A percentile compares a stretch with the other conserved stretches of the same genome.
Evolutionary conservation across 1,284 basidiomycete genomes (phyloP).

Genomic region (Cutaneotrichosporon cavernicola): DNA sequence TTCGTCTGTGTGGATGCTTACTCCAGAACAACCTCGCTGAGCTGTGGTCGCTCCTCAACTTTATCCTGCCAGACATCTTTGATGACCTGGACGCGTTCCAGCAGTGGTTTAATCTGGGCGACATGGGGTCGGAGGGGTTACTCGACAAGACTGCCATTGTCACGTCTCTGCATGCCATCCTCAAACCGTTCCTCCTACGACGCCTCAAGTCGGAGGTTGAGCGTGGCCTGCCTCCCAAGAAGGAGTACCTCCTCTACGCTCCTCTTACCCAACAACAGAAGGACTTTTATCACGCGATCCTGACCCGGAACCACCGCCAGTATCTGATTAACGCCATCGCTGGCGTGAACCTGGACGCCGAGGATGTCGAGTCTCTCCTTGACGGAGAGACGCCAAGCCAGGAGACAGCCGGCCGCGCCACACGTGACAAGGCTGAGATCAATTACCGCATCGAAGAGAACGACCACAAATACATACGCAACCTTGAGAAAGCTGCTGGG

Average conservation of each 20-base stretch:
- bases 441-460: constrained; percentile 60
- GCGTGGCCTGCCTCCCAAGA: constrained; percentile 73
- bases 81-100: constrained; percentile 86
- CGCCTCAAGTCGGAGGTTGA: constrained; percentile 91
- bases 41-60: constrained; percentile 92
- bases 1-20: neutral
- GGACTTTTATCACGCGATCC: constrained; percentile 76
- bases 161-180: constrained; percentile 78
- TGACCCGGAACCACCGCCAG: constrained; percentile 65
- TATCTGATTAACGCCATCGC: constrained; percentile 60
- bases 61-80: constrained; percentile 89
- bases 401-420: constrained; percentile 24
- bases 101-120: constrained; percentile 67
- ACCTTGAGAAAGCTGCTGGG: constrained; percentile 57
- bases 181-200: constrained; percentile 92
- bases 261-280: constrained; percentile 79
- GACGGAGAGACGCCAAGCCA: constrained; percentile 28
- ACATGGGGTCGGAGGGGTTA: constrained; percentile 53
- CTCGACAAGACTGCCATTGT: constrained; percentile 65
- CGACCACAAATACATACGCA: constrained; percentile 68
- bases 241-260: constrained; percentile 92
- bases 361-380: neutral
- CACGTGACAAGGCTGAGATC: constrained; percentile 35
- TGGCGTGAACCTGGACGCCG: neutral
- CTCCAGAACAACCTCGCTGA: constrained; percentile 86